These are phyloP conservation scores for Trichoderma aggressivum DNA, from an alignment of 2,329 filamentous ascomycete genomes.

Conservation along the genomic window DNA sequence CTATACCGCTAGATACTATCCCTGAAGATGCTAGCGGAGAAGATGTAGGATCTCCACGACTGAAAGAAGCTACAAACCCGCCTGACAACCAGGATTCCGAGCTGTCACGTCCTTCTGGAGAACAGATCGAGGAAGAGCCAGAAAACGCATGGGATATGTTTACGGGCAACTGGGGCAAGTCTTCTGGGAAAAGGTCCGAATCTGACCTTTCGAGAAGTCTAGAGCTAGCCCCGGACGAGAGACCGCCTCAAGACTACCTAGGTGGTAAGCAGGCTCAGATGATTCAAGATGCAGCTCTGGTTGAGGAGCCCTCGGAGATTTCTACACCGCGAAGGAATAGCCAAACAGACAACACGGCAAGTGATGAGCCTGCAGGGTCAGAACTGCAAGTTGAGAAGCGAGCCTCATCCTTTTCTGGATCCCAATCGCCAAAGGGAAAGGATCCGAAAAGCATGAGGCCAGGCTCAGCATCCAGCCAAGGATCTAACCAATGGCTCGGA, in stretches of 20 bases:
- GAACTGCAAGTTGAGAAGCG: neutral
- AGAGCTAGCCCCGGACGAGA: neutral
- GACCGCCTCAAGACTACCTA: neutral
- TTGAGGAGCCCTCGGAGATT: neutral
- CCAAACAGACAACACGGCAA: neutral
- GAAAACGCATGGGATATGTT: slow-evolving; percentile 20
- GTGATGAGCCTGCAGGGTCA: neutral
- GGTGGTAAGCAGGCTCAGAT: neutral
- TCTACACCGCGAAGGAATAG: slow-evolving; percentile 2
- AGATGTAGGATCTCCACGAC: neutral
- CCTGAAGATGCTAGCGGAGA: neutral
- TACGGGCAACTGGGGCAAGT: slow-evolving; percentile 12
- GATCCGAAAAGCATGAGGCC: neutral
- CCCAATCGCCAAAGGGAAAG: neutral
- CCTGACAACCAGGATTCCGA: neutral
- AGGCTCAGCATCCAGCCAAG: neutral
- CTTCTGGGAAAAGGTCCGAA: slow-evolving; percentile 37
- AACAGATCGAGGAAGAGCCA: neutral
- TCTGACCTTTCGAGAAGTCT: slow-evolving; percentile 20
- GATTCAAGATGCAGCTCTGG: neutral
- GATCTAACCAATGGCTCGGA: slow-evolving; percentile 18
- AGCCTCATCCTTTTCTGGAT: neutral
- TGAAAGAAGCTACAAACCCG: neutral
- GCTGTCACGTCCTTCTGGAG: neutral
- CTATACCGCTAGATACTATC: neutral